Conservation (phyloP, 805 yeast genomes). For the Metschnikowia similis region DNA sequence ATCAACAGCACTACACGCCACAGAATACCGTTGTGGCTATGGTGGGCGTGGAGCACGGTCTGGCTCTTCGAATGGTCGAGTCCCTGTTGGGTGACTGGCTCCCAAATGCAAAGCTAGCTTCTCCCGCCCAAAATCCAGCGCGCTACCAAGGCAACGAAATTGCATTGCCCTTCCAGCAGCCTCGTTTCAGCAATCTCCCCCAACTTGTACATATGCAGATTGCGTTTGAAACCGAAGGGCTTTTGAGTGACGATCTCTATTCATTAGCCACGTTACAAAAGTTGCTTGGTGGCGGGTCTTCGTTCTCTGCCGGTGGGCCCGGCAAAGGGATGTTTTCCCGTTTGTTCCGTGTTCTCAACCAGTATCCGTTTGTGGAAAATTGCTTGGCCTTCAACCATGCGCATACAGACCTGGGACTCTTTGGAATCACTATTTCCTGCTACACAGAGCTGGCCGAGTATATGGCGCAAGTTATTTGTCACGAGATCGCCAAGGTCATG, state of each 20-base stretch:
- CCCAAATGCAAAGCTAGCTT: conserved; percentile 8
- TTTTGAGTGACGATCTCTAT: conserved; percentile 80
- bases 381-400: conserved; percentile 87
- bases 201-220: conserved; percentile 82
- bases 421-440: conserved; percentile 84
- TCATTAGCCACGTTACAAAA: conserved; percentile 89
- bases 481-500: conserved; percentile 34
- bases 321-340: conserved; percentile 98
- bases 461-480: conserved; percentile 71
- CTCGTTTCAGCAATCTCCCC: conserved; percentile 50
- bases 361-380: conserved; percentile 85
- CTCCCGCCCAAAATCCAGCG: conserved; percentile 47
- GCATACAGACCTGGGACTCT: conserved; percentile 84
- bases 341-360: conserved; percentile 84
- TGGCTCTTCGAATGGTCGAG: conserved; percentile 61
- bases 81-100: conserved; percentile 62
- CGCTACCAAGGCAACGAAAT: conserved; percentile 50
- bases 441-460: conserved; percentile 83
- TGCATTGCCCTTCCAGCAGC: conserved; percentile 34
- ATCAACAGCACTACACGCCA: conserved; percentile 67
- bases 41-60: conserved; percentile 73
- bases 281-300: conserved; percentile 92
- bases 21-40: conserved; percentile 80
- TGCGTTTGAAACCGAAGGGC: conserved; percentile 84
- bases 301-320: conserved; percentile 98